phyloP scores from a whole-genome alignment of 345 rosid genomes.

The sweet orange (Citrus sinensis) region DNA sequence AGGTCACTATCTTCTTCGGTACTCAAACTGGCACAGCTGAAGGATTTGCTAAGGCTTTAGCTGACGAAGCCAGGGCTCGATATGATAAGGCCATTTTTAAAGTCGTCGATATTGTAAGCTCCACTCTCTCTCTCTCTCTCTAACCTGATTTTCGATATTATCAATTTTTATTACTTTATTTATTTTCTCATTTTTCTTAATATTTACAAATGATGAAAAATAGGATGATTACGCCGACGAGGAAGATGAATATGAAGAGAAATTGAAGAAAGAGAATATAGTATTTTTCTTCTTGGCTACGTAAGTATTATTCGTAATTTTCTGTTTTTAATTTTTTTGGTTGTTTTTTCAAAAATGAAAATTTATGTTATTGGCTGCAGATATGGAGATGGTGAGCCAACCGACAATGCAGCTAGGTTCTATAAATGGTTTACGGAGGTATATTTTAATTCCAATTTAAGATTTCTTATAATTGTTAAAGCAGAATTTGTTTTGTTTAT shows the following conservation, averaged over 20 bases:
- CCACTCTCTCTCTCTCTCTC: not conserved
- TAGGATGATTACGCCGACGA: slow-evolving; percentile 97
- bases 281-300: slow-evolving; percentile 93
- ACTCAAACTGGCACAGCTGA: slow-evolving; percentile 98
- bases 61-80: slow-evolving; percentile 83
- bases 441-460: slow-evolving; percentile 9
- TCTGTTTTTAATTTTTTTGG: not conserved
- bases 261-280: slow-evolving; percentile 76
- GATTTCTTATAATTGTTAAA: not conserved
- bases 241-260: slow-evolving; percentile 90
- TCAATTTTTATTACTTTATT: not conserved
- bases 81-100: slow-evolving; percentile 78
- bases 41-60: slow-evolving; percentile 91
- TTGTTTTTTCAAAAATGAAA: not conserved
- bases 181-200: not conserved
- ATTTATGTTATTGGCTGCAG: slow-evolving; percentile 28
- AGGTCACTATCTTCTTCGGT: slow-evolving; percentile 80
- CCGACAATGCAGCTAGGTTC: slow-evolving; percentile 98
- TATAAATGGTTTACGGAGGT: slow-evolving; percentile 98
- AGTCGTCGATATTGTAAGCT: slow-evolving; percentile 78
- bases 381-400: slow-evolving; percentile 99
- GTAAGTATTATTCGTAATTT: slow-evolving; percentile 38
- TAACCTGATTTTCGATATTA: too few species aligned
- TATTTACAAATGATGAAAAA: slow-evolving; percentile 5
- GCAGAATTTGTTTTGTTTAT: slow-evolving; percentile 5